Percentiles rank a stretch among this genome's conserved stretches.
phyloP scores from a whole-genome alignment of 345 rosid species.

The Gossypium thurberi region DNA sequence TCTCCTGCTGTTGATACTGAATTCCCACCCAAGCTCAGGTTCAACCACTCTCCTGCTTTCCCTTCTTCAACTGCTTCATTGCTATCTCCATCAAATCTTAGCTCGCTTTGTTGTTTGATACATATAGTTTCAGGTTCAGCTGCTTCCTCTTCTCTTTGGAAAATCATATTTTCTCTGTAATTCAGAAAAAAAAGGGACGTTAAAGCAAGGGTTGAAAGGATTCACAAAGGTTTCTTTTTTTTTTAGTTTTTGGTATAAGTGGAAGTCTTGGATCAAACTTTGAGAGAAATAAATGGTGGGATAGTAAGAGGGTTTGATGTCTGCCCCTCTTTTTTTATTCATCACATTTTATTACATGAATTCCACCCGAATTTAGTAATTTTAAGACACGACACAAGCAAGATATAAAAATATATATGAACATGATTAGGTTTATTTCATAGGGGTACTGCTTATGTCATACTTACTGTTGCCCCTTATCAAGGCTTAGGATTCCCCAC shows the following conservation, averaged over 20 bases:
- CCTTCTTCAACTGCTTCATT: slow-evolving; percentile 21
- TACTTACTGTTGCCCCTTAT: slow-evolving; percentile 25
- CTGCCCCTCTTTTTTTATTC: background rate
- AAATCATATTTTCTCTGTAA: slow-evolving; percentile 32
- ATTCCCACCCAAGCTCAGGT: slow-evolving; percentile 48
- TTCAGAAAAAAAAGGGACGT: background rate
- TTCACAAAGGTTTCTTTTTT: no score
- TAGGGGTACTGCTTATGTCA: slow-evolving; percentile 40
- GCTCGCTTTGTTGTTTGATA: slow-evolving; percentile 15
- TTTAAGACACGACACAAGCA: background rate
- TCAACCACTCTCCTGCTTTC: slow-evolving; percentile 51
- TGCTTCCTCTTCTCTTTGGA: slow-evolving; percentile 27
- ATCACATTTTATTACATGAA: background rate
- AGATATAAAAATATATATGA: no score
- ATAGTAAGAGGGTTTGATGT: slow-evolving; percentile 17
- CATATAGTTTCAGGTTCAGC: slow-evolving; percentile 19
- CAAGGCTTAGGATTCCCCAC: slow-evolving; percentile 60
- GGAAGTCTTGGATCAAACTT: slow-evolving; percentile 26
- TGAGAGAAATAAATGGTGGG: slow-evolving; percentile 25
- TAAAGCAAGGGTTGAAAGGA: no score
- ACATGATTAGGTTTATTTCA: no score
- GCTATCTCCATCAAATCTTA: slow-evolving; percentile 9
- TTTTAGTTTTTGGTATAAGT: slow-evolving; percentile 15
- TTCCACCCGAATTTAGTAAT: background rate
- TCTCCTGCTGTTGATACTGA: slow-evolving; percentile 37